These are phyloP conservation scores for Candida wancherniae DNA, from an alignment of 805 yeast species.

Conservation along the genomic window DNA sequence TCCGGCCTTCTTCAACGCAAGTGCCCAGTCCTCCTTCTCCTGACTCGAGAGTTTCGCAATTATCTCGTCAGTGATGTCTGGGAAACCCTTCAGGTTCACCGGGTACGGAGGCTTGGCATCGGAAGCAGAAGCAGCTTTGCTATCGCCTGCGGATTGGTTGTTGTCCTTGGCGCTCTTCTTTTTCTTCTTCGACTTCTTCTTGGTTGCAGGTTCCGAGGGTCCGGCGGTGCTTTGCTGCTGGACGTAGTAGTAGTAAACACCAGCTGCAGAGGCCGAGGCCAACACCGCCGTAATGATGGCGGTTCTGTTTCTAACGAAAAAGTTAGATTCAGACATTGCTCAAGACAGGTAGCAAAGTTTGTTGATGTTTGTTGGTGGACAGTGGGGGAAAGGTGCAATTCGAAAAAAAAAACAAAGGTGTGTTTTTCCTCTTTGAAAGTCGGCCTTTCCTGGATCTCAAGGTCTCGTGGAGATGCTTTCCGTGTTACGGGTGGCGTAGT, in stretches of 20 bases:
- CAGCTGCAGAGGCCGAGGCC: constrained; percentile 60
- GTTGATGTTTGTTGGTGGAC: too few relatives aligned
- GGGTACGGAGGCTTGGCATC: constrained; percentile 40
- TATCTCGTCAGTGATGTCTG: constrained; percentile 46
- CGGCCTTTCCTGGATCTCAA: too few relatives aligned
- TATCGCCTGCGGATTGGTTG: constrained; percentile 8
- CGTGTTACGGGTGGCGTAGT: too few relatives aligned
- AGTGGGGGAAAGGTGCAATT: too few relatives aligned
- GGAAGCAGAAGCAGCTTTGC: constrained; percentile 14
- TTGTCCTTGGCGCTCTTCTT: constrained; percentile 41
- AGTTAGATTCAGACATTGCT: constrained; percentile 23
- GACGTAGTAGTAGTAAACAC: constrained; percentile 50
- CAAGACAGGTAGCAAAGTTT: too few relatives aligned
- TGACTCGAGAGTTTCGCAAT: constrained; percentile 42
- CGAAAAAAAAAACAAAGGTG: too few relatives aligned
- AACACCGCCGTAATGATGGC: constrained; percentile 60
- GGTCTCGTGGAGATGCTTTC: too few relatives aligned
- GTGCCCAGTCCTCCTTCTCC: constrained; percentile 61
- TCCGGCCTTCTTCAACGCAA: constrained; percentile 84
- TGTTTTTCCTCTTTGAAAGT: too few relatives aligned
- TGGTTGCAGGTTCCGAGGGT: constrained; percentile 15
- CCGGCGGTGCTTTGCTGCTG: constrained; percentile 21
- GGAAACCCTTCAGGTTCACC: constrained; percentile 52
- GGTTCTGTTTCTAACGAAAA: constrained; percentile 52
- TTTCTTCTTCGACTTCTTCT: constrained; percentile 39